Conservation (phyloP, 1,139 yeast genomes). For the Maudiozyma humilis region DNA sequence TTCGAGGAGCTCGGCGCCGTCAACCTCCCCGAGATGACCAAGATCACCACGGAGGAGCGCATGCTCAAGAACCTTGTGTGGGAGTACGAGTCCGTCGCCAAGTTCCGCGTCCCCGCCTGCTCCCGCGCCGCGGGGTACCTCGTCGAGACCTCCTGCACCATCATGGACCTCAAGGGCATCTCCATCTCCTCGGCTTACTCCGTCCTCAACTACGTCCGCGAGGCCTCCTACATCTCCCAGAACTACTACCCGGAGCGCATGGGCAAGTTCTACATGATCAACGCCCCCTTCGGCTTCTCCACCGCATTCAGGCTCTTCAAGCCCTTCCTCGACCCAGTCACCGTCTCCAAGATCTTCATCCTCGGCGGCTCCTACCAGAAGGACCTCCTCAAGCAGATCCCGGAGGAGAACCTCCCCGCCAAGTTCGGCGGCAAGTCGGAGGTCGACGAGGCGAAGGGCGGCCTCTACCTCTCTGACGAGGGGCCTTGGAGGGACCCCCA, state of each 20-base stretch:
- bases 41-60: slow-evolving; percentile 89
- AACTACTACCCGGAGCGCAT: slow-evolving; percentile 98
- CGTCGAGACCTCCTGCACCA: slow-evolving; percentile 93
- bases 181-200: slow-evolving; percentile 76
- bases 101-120: slow-evolving; percentile 85
- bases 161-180: slow-evolving; percentile 90
- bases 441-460: slow-evolving; percentile 59
- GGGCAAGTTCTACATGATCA: slow-evolving; percentile 94
- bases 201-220: slow-evolving; percentile 81
- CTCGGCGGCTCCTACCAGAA: slow-evolving; percentile 70
- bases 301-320: slow-evolving; percentile 86
- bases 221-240: slow-evolving; percentile 91
- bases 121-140: slow-evolving; percentile 72
- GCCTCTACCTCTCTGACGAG: slow-evolving; percentile 77
- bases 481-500: slow-evolving; percentile 96
- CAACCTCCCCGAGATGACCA: slow-evolving; percentile 82
- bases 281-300: slow-evolving; percentile 95
- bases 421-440: slow-evolving; percentile 82
- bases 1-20: slow-evolving; percentile 90
- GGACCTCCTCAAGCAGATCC: slow-evolving; percentile 85
- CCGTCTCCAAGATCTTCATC: slow-evolving; percentile 92
- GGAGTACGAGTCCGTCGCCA: slow-evolving; percentile 91
- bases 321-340: slow-evolving; percentile 93
- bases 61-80: slow-evolving; percentile 93
- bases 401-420: slow-evolving; percentile 81